Conservation (phyloP, 306 rosid species). For the Potentilla sterilis region DNA sequence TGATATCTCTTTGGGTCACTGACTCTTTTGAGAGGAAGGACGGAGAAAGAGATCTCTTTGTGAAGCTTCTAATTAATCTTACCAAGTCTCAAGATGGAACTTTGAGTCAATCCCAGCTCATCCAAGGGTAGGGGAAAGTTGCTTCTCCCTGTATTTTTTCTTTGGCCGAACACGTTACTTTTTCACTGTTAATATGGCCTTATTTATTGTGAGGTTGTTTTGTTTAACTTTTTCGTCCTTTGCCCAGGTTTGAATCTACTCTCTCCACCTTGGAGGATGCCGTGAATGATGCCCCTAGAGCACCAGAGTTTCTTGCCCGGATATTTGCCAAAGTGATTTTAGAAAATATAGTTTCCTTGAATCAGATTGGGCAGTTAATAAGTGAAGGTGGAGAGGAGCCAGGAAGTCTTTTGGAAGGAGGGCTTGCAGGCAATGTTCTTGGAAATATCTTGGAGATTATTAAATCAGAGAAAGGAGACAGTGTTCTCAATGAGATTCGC, state of each 20-base stretch:
- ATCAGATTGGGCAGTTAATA: constrained; percentile 59
- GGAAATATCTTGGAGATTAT: constrained; percentile 66
- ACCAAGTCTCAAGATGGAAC: constrained; percentile 47
- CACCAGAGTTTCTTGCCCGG: constrained; percentile 72
- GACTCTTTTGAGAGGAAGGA: constrained; percentile 90
- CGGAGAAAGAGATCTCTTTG: constrained; percentile 65
- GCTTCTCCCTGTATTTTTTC: background rate
- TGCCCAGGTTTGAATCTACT: constrained; percentile 64
- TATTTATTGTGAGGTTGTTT: background rate
- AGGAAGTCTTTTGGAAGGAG: constrained; percentile 51
- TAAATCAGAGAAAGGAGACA: constrained; percentile 60
- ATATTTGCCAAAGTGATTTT: constrained; percentile 51
- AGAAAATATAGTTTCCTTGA: constrained; percentile 52
- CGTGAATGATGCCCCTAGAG: constrained; percentile 84
- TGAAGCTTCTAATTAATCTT: constrained; percentile 61
- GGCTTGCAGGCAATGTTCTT: constrained; percentile 80
- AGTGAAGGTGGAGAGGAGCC: constrained; percentile 73
- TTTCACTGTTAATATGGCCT: background rate
- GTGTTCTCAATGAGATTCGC: constrained; percentile 38
- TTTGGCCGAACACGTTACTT: background rate
- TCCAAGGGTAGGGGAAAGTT: constrained; percentile 56
- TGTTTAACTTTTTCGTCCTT: constrained; percentile 4
- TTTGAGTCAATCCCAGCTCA: constrained; percentile 58
- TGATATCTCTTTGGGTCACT: constrained; percentile 76
- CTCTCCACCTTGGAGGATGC: constrained; percentile 69